Evolutionary conservation across 805 yeast genomes (phyloP).

Genomic region (Barnettozyma wickerhamii): DNA sequence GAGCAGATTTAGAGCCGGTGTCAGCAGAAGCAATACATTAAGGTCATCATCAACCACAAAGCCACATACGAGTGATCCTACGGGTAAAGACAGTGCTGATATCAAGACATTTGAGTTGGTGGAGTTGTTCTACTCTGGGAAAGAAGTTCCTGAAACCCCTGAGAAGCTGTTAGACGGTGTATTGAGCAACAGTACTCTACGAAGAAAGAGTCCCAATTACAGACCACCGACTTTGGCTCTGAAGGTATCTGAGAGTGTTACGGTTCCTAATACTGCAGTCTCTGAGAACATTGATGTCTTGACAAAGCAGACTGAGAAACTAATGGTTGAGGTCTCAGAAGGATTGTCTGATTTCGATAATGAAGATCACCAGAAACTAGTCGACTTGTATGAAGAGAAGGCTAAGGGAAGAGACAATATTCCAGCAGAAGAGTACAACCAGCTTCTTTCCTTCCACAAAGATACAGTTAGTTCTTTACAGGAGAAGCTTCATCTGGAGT

Average conservation of each 20-base stretch:
- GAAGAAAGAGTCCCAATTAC: neutral
- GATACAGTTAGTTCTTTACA: neutral
- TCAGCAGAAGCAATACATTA: neutral
- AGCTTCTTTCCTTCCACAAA: neutral
- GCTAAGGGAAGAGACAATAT: neutral
- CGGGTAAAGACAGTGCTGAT: neutral
- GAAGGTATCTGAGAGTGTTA: no score
- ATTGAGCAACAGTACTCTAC: neutral
- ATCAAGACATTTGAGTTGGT: neutral
- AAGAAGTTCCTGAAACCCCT: neutral
- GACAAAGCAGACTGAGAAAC: neutral
- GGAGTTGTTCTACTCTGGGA: neutral
- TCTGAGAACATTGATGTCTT: neutral
- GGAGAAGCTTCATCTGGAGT: neutral
- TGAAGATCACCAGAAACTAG: neutral
- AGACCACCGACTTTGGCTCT: neutral
- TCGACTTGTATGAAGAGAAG: neutral
- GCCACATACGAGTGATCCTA: neutral
- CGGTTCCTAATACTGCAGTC: no score
- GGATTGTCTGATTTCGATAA: neutral
- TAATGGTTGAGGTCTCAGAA: neutral
- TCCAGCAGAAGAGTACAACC: neutral
- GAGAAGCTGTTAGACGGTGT: neutral
- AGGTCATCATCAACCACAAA: neutral
- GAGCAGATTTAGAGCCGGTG: slow-evolving; percentile 4